A percentile compares a stretch with the other conserved stretches of the same genome.
Evolutionary conservation across 2,329 filamentous ascomycete species (phyloP).

Genomic region (Nannizzia gypsea): DNA sequence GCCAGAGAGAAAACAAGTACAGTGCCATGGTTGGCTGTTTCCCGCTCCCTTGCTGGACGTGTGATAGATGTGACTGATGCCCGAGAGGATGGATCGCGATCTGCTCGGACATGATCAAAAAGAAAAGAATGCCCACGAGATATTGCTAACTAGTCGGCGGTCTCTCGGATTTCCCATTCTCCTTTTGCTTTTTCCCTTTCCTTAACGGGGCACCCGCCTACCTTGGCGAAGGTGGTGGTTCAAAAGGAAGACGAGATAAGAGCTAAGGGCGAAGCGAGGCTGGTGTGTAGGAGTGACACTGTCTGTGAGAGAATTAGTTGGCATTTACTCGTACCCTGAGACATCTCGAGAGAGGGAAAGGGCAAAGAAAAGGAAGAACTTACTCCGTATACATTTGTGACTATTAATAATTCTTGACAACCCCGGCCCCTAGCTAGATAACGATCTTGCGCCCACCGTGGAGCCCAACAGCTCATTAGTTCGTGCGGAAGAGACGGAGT

Average conservation of each 20-base stretch:
- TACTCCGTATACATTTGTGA: too few relatives aligned
- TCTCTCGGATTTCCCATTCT: neutral
- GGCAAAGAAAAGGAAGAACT: neutral
- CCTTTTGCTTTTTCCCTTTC: neutral
- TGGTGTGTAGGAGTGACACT: neutral
- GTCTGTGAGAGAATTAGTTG: neutral
- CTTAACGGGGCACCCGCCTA: neutral
- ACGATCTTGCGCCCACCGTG: neutral
- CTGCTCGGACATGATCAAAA: neutral
- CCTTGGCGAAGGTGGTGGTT: neutral
- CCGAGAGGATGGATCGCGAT: slow-evolving; percentile 2
- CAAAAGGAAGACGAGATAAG: neutral
- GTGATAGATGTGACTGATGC: neutral
- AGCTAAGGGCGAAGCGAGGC: neutral
- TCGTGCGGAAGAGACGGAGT: neutral
- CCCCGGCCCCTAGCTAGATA: neutral
- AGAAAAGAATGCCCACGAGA: neutral
- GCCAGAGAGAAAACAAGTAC: neutral
- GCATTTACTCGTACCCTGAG: neutral
- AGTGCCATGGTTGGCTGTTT: neutral
- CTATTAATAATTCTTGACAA: neutral
- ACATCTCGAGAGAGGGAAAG: neutral
- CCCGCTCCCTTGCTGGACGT: neutral
- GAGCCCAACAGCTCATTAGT: neutral
- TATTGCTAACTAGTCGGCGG: neutral